Conservation (phyloP, 202 grass and related monocot species). For the Bolboschoenoplectus hybrid region DNA sequence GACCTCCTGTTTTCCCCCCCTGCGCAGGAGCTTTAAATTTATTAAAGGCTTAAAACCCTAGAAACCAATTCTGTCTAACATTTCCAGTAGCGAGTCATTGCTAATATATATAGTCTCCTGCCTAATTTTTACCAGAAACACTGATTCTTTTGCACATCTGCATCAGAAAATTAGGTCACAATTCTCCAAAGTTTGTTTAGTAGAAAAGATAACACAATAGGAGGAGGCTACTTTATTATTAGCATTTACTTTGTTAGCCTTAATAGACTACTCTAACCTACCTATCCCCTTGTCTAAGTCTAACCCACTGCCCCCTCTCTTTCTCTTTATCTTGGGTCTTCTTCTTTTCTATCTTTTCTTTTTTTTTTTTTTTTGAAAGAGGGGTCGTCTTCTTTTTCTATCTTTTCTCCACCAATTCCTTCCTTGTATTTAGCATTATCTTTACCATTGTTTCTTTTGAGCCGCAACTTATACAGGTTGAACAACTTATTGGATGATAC, state of each 20-base stretch:
- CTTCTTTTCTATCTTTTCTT: not conserved
- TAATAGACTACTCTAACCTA: not conserved
- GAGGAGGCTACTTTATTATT: not conserved
- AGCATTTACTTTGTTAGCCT: slow-evolving; percentile 1
- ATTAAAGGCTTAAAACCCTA: not conserved
- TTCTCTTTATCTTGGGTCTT: not conserved
- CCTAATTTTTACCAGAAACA: not conserved
- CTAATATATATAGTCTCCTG: not conserved
- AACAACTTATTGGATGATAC: too few species aligned
- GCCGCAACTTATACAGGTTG: not conserved
- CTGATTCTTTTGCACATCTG: not conserved
- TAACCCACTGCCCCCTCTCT: not conserved
- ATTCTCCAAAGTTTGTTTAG: slow-evolving; percentile 7
- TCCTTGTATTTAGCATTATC: not conserved
- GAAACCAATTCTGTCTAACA: not conserved
- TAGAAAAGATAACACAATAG: not conserved
- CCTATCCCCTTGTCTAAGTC: slow-evolving; percentile 26
- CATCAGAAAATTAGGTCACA: not conserved
- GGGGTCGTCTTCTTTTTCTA: not conserved
- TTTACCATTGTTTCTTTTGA: not conserved
- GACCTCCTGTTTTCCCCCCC: not conserved
- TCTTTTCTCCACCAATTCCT: not conserved
- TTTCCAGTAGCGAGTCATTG: slow-evolving; percentile 1
- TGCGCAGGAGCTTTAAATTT: not conserved
- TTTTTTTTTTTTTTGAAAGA: too few species aligned